Evolutionary conservation across 2,329 filamentous ascomycete species (phyloP).

Genomic region (Trichophyton benhamiae): DNA sequence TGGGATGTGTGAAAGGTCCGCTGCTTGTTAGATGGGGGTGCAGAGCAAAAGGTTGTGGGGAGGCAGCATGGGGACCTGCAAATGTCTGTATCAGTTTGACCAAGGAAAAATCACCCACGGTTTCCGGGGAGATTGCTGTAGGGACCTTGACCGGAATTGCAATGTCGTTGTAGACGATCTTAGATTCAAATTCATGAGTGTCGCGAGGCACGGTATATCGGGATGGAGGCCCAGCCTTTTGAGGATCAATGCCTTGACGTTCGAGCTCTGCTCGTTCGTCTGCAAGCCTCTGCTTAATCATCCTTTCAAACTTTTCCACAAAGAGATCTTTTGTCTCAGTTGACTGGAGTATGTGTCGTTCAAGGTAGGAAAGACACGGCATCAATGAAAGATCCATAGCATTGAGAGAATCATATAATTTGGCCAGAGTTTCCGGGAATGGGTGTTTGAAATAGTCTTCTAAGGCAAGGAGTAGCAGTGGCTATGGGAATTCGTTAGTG

Average conservation of each 20-base stretch:
- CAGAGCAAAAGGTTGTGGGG: constrained; percentile 69
- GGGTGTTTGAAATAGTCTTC: constrained; percentile 96
- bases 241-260: constrained; percentile 27
- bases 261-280: constrained; percentile 41
- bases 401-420: constrained; percentile 86
- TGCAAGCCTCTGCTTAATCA: constrained; percentile 70
- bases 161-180: constrained; percentile 89
- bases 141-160: constrained; percentile 95
- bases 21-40: constrained; percentile 91
- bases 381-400: constrained; percentile 92
- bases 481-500: constrained; percentile 39
- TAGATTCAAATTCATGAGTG: constrained; percentile 95
- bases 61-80: constrained; percentile 66
- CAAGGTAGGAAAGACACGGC: constrained; percentile 70
- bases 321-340: constrained; percentile 95
- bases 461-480: constrained; percentile 73
- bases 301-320: constrained; percentile 90
- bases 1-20: constrained; percentile 78
- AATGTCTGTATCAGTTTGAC: constrained; percentile 97
- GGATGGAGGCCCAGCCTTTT: constrained; percentile 50
- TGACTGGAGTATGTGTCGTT: constrained; percentile 73
- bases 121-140: constrained; percentile 85
- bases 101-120: constrained; percentile 91
- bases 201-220: constrained; percentile 73
- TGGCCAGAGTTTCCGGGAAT: constrained; percentile 71